Conservation (phyloP, 2,329 filamentous ascomycete genomes). For the Fusarium nisikadoi region DNA sequence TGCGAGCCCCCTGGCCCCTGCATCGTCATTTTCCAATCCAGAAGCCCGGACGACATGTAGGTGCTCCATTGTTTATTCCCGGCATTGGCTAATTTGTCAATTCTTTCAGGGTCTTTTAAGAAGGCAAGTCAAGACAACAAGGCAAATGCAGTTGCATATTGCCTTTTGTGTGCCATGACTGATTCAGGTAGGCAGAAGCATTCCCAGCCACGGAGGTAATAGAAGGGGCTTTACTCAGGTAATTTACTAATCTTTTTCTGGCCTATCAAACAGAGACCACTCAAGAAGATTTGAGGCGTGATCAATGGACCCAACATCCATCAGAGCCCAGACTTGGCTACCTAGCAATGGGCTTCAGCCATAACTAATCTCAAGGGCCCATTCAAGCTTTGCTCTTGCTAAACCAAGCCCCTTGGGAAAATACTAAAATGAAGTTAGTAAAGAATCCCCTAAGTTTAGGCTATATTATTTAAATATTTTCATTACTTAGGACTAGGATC, state of each 20-base stretch:
- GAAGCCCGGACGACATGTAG: slow-evolving; percentile 14
- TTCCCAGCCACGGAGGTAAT: background rate
- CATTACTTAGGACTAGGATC: too few species aligned
- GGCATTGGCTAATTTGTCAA: slow-evolving; percentile 5
- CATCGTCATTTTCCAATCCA: slow-evolving; percentile 1
- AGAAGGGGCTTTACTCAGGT: background rate
- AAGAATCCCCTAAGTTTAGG: too few species aligned
- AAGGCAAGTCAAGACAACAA: background rate
- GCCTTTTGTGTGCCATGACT: background rate
- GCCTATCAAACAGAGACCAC: background rate
- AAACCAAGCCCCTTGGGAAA: too few species aligned
- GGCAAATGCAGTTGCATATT: background rate
- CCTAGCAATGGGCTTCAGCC: background rate
- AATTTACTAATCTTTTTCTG: background rate
- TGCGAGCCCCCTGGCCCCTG: slow-evolving; percentile 21
- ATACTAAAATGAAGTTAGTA: too few species aligned
- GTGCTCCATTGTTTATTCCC: slow-evolving; percentile 27
- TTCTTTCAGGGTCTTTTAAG: background rate
- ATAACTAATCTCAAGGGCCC: background rate
- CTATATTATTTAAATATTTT: too few species aligned
- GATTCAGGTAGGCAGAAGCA: background rate
- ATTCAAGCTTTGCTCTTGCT: too few species aligned
- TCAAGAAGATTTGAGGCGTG: background rate
- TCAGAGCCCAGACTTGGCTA: slow-evolving; percentile 18
- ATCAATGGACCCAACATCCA: slow-evolving; percentile 1